Evolutionary conservation across 371 early-diverging fungal genomes (phyloP), one percentile per base, ranked within the genome.

Genomic region (Syncephalastrum sp.): DNA sequence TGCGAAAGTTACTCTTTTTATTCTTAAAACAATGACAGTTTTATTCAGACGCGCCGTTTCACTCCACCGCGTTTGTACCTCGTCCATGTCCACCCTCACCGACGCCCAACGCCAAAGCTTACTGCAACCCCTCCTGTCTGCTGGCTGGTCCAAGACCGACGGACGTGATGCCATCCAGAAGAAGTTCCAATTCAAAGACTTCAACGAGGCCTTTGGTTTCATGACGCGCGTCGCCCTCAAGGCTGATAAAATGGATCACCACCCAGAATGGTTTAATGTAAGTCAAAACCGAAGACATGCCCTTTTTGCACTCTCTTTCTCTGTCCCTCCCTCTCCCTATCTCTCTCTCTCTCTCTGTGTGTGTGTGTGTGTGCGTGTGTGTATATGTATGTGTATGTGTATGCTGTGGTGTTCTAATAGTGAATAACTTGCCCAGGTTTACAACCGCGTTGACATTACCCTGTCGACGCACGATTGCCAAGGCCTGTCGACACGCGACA

Each of bases 211-310:
- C 2, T 96, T 93, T 71, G 91, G 90, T 10, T 97, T 97, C 74
- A 96, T 97, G 96, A 82, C 94, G 13, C 80, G 89, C 21, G 91
- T 96, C 7, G 97, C 97, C 12, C 72, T 95, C 49, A 81, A 82
- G 43, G 96, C 96, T 25, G 97, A 97, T 53, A 90, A 89, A 68
- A 80, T 84, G 68, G 90, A 94, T 64, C 98, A 97, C 69, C 98
- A 97, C 64, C 98, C 98, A 10, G 94, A 93, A 70, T 93, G 94
- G 94, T 91, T 91, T 63, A 93, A 93, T 69, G 91, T 91, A 79
- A 68, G 73, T 57, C 14, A 23, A 19, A 21, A 21, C 21, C 21
- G 21, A 21, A 21, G 21, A 2, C 21, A 21, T 21, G 21, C 21
- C 21, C 1, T 21, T 21, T 2, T 21, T 2, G 21, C 21, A 21